These are phyloP conservation scores for Colletotrichum gloeosporioides DNA, from an alignment of 2,329 filamentous ascomycete genomes.

Conservation along the genomic window DNA sequence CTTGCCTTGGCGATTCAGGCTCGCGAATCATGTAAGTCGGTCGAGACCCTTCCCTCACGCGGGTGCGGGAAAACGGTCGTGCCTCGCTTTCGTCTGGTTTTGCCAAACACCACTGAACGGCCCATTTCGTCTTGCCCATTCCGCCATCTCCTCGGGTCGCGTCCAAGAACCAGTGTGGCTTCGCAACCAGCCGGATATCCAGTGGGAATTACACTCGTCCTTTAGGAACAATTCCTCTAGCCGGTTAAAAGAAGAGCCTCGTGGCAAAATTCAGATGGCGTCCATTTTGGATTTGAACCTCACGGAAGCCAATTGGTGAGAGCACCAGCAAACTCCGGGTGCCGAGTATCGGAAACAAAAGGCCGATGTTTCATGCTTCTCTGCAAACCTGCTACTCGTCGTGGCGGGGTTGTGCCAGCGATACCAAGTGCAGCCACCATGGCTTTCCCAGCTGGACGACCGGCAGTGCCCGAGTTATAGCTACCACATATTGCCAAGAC, in stretches of 20 bases:
- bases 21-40: not conserved
- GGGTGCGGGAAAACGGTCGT: not conserved
- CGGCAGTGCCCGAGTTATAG: not conserved
- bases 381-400: not conserved
- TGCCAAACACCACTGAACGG: not conserved
- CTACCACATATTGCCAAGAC: not conserved
- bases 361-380: slow-evolving; percentile 13
- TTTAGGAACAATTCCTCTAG: not conserved
- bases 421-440: not conserved
- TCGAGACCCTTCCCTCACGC: not conserved
- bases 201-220: not conserved
- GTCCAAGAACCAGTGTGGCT: not conserved
- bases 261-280: slow-evolving; percentile 14
- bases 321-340: not conserved
- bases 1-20: not conserved
- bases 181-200: not conserved
- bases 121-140: not conserved
- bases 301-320: not conserved
- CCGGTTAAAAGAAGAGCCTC: not conserved
- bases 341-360: slow-evolving; percentile 18
- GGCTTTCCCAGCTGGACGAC: not conserved
- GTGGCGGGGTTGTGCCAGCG: not conserved
- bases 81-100: not conserved
- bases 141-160: not conserved
- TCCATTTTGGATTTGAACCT: not conserved